These are phyloP conservation scores for Onygena corvina DNA, from an alignment of 2,329 filamentous ascomycete genomes.

Conservation along the genomic window DNA sequence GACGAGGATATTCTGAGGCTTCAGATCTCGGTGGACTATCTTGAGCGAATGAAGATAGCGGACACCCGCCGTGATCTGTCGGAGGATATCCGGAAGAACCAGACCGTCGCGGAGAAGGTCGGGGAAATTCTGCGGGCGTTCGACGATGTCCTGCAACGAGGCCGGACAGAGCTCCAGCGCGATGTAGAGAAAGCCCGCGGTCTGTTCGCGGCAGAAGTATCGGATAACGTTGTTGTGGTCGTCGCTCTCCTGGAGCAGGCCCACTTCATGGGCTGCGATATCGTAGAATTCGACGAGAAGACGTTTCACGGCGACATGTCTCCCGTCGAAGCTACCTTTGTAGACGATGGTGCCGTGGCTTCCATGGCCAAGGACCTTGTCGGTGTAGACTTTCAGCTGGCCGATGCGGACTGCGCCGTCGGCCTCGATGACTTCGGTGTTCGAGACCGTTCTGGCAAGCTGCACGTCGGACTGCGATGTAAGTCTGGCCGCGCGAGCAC, in stretches of 20 bases:
- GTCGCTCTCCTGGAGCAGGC: slow-evolving; percentile 79
- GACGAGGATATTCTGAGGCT: slow-evolving; percentile 94
- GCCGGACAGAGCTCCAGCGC: slow-evolving; percentile 88
- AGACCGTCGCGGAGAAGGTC: slow-evolving; percentile 53
- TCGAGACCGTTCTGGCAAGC: slow-evolving; percentile 41
- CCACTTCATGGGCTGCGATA: slow-evolving; percentile 87
- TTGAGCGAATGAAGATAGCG: slow-evolving; percentile 80
- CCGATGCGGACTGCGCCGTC: slow-evolving; percentile 53
- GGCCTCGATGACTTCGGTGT: slow-evolving; percentile 42
- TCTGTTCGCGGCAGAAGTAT: slow-evolving; percentile 85
- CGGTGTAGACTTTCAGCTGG: slow-evolving; percentile 48
- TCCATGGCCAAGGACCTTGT: slow-evolving; percentile 55
- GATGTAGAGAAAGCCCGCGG: slow-evolving; percentile 87
- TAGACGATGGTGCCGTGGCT: slow-evolving; percentile 97
- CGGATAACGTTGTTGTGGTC: slow-evolving; percentile 94
- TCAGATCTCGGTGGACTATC: slow-evolving; percentile 93
- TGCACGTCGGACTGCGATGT: slow-evolving; percentile 52
- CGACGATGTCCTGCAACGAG: slow-evolving; percentile 81
- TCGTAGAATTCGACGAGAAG: slow-evolving; percentile 96
- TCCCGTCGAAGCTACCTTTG: slow-evolving; percentile 83
- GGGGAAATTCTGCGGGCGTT: slow-evolving; percentile 56
- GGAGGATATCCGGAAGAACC: slow-evolving; percentile 67
- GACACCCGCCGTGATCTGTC: slow-evolving; percentile 81
- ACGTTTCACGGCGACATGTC: slow-evolving; percentile 87
- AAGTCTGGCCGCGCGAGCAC: slow-evolving; percentile 23